A percentile compares a stretch with the other conserved stretches of the same genome.
Conservation (phyloP, 176 grass and related monocot genomes). For the Ananas comosus region DNA sequence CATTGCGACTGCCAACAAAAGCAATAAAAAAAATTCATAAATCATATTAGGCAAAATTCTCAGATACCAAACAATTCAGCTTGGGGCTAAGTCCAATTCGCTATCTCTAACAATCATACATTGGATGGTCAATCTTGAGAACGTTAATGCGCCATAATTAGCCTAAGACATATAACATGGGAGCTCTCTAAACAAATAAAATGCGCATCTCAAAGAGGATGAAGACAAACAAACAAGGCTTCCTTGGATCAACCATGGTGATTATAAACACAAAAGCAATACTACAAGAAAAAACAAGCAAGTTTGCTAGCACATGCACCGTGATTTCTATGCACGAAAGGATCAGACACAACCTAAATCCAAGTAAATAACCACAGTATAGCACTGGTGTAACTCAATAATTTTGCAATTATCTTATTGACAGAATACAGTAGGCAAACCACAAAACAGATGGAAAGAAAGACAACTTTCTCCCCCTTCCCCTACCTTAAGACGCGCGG, state of each 20-base stretch:
- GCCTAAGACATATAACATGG: background rate
- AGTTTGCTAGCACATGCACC: no score
- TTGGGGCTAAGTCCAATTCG: background rate
- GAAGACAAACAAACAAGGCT: background rate
- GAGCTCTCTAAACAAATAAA: background rate
- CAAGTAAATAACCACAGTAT: background rate
- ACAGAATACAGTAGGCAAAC: background rate
- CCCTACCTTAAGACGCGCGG: conserved; percentile 75
- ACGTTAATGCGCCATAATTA: background rate
- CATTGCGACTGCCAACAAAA: no score
- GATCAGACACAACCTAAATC: background rate
- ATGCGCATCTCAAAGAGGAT: background rate
- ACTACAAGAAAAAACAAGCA: background rate
- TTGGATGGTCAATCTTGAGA: background rate
- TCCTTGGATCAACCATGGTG: background rate
- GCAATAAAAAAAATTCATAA: no score
- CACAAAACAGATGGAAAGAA: background rate
- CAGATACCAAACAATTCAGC: no score
- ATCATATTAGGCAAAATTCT: no score
- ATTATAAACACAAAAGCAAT: background rate
- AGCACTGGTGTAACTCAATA: background rate
- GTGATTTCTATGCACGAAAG: background rate
- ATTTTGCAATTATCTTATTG: background rate
- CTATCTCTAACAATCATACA: background rate
- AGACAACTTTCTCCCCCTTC: background rate